A percentile compares a stretch with the other conserved stretches of the same genome.
phyloP scores from a whole-genome alignment of 2,329 filamentous ascomycete species.

The Hypoxylon sp. region DNA sequence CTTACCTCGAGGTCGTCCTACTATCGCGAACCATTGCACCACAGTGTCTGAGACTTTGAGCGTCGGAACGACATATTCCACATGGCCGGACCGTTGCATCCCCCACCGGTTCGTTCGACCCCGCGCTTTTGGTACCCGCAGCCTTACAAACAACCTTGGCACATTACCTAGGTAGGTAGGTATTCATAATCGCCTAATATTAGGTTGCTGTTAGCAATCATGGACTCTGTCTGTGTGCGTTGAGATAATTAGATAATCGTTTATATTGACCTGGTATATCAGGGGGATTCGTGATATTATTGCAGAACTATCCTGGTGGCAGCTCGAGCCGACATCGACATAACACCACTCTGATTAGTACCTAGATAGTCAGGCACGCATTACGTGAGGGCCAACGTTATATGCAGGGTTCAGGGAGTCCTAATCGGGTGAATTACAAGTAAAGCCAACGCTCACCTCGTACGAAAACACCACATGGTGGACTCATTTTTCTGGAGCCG shows the following conservation, averaged over 20 bases:
- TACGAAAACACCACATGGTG: slow-evolving; percentile 11
- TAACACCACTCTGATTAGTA: not conserved
- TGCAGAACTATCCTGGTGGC: not conserved
- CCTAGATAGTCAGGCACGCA: not conserved
- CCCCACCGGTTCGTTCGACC: slow-evolving; percentile 17
- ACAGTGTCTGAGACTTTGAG: slow-evolving; percentile 10
- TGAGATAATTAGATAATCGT: not conserved
- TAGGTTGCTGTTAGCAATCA: not conserved
- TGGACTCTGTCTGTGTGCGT: not conserved
- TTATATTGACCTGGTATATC: slow-evolving; percentile 17
- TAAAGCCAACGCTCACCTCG: slow-evolving; percentile 6
- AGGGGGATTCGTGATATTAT: not conserved
- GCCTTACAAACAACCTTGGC: slow-evolving; percentile 20
- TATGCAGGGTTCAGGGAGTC: not conserved
- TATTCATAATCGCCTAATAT: slow-evolving; percentile 22
- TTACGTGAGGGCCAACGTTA: slow-evolving; percentile 3
- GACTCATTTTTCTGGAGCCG: slow-evolving; percentile 11
- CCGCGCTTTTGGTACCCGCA: slow-evolving; percentile 17
- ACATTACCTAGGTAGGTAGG: too few relatives aligned
- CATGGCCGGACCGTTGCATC: slow-evolving; percentile 18
- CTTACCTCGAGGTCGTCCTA: not conserved
- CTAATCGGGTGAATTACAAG: slow-evolving; percentile 21
- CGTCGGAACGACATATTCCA: slow-evolving; percentile 37
- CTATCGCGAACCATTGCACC: slow-evolving; percentile 5
- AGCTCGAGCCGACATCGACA: not conserved